These are phyloP conservation scores for Neurospora sp. DNA, from an alignment of 2,329 filamentous ascomycete genomes.

Conservation along the genomic window DNA sequence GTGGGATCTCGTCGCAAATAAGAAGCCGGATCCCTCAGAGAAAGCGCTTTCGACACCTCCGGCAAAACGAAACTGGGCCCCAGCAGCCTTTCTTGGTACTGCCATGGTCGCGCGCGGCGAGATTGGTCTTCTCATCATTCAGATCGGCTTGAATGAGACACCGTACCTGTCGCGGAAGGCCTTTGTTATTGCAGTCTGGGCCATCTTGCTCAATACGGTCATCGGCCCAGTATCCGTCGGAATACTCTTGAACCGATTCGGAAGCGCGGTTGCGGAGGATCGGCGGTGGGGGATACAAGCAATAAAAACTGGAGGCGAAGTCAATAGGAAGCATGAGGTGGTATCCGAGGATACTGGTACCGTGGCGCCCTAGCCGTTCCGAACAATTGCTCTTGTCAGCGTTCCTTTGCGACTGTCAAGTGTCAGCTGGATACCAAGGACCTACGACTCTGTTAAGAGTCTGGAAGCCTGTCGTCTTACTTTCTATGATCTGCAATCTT, in stretches of 20 bases:
- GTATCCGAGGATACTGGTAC: background rate
- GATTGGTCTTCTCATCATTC: constrained; percentile 63
- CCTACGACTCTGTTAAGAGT: background rate
- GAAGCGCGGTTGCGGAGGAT: constrained; percentile 9
- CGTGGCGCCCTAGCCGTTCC: background rate
- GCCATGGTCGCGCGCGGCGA: constrained; percentile 71
- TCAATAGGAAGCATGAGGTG: background rate
- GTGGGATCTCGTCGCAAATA: constrained; percentile 13
- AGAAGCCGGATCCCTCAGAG: background rate
- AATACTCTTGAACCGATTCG: constrained; percentile 27
- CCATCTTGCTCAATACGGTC: constrained; percentile 44
- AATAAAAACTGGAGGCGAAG: background rate
- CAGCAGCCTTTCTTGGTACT: constrained; percentile 53
- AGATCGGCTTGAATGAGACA: constrained; percentile 18
- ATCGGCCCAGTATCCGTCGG: constrained; percentile 39
- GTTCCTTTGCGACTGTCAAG: background rate
- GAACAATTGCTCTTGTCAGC: background rate
- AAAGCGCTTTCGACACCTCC: constrained; percentile 33
- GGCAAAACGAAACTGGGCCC: constrained; percentile 29
- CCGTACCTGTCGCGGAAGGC: constrained; percentile 12
- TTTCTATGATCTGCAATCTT: background rate
- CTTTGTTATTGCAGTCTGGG: constrained; percentile 46
- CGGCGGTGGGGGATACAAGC: constrained; percentile 13
- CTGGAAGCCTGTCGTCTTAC: background rate
- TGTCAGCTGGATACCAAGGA: background rate